phyloP scores from a whole-genome alignment of 2,329 filamentous ascomycete genomes.

The Trichophyton simii region DNA sequence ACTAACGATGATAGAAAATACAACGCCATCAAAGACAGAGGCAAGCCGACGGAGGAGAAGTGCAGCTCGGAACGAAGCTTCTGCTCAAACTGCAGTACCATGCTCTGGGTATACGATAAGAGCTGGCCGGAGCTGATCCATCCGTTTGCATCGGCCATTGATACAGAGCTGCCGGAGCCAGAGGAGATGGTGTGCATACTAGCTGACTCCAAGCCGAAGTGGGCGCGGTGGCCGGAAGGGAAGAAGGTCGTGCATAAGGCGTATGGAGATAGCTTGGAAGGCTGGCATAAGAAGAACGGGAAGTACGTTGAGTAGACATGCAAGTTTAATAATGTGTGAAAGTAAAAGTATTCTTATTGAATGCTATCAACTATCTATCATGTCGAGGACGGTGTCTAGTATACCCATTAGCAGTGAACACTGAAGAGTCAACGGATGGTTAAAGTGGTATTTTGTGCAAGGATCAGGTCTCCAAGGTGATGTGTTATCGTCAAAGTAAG shows the following conservation, averaged over 20 bases:
- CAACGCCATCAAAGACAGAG: constrained; percentile 32
- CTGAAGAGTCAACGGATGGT: not conserved
- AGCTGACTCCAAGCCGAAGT: constrained; percentile 33
- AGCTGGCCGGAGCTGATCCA: constrained; percentile 39
- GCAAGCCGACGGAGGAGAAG: constrained; percentile 26
- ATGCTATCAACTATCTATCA: not conserved
- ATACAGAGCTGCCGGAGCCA: constrained; percentile 34
- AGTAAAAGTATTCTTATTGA: not conserved
- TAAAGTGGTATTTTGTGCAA: not conserved
- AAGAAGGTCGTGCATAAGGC: constrained; percentile 32
- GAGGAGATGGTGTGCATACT: constrained; percentile 38
- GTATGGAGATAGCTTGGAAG: constrained; percentile 34
- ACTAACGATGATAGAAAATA: constrained; percentile 29
- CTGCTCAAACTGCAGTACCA: constrained; percentile 36
- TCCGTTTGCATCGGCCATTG: constrained; percentile 39
- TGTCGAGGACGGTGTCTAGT: not conserved
- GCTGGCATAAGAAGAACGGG: constrained; percentile 35
- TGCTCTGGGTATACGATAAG: constrained; percentile 38
- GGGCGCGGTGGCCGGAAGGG: constrained; percentile 38
- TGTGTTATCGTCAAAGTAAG: constrained; percentile 46
- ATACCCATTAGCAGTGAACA: not conserved
- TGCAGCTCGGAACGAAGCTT: constrained; percentile 37
- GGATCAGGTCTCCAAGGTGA: constrained; percentile 56
- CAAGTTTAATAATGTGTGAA: too few species aligned
- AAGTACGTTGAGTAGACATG: constrained; percentile 22